Conservation (phyloP, 2,329 filamentous ascomycete genomes). For the Fusarium sp. region DNA sequence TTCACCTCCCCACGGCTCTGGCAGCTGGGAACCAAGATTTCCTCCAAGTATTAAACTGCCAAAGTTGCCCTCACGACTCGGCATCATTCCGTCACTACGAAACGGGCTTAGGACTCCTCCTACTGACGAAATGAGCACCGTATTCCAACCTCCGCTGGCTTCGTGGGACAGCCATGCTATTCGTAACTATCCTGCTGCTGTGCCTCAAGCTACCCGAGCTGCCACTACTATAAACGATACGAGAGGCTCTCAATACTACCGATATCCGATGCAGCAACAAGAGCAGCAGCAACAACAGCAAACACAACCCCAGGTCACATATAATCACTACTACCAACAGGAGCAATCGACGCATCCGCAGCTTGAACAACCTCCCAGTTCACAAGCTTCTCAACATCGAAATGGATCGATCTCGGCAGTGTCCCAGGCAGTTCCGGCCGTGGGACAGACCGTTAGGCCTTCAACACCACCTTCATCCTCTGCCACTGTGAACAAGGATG, state of each 20-base stretch:
- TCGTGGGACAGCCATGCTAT: constrained; percentile 63
- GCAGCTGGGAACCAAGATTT: constrained; percentile 36
- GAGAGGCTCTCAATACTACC: constrained; percentile 51
- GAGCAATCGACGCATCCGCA: constrained; percentile 23
- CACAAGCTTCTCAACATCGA: constrained; percentile 29
- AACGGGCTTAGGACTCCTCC: constrained; percentile 65
- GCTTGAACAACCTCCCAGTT: constrained; percentile 29
- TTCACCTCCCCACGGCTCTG: constrained; percentile 41
- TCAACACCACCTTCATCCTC: constrained; percentile 55
- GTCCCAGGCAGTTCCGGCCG: constrained; percentile 30
- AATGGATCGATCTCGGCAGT: constrained; percentile 39
- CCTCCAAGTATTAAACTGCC: constrained; percentile 38
- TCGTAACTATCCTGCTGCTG: constrained; percentile 55
- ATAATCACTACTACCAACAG: constrained; percentile 34
- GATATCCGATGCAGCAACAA: constrained; percentile 48
- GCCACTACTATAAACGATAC: constrained; percentile 54
- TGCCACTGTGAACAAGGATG: constrained; percentile 50
- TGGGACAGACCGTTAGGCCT: constrained; percentile 53
- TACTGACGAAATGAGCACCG: constrained; percentile 65
- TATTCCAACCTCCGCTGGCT: constrained; percentile 64
- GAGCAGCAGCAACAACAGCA: constrained; percentile 31
- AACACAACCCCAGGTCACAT: constrained; percentile 20
- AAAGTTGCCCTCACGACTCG: constrained; percentile 42
- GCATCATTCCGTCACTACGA: constrained; percentile 39
- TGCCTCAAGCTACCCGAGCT: constrained; percentile 53